Conservation (phyloP, 176 grass and related monocot species). For the Guadua angustifolia region DNA sequence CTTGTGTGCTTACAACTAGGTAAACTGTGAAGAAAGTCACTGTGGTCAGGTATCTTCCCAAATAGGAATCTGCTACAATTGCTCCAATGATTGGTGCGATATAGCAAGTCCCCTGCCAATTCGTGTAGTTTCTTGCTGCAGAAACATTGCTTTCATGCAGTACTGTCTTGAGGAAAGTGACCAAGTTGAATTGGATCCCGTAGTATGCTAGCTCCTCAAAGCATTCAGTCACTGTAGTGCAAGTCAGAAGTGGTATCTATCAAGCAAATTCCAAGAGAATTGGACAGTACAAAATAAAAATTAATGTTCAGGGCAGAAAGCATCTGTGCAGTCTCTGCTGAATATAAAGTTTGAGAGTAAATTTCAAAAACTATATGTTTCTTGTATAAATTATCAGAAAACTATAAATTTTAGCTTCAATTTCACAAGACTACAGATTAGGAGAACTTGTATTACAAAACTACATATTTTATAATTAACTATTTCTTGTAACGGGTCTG, state of each 20-base stretch:
- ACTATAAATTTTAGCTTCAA: too few species aligned
- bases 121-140: conserved; percentile 64
- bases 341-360: background rate
- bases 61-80: conserved; percentile 71
- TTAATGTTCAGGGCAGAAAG: background rate
- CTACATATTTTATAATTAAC: too few species aligned
- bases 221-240: conserved; percentile 73
- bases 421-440: too few species aligned
- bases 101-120: conserved; percentile 77
- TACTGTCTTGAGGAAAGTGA: conserved; percentile 66
- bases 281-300: background rate
- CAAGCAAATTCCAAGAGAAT: conserved; percentile 24
- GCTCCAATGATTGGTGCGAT: conserved; percentile 74
- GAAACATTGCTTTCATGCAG: conserved; percentile 64
- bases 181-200: conserved; percentile 73
- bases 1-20: conserved; percentile 58
- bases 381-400: too few species aligned
- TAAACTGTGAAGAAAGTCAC: conserved; percentile 60
- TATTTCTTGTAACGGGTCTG: too few species aligned
- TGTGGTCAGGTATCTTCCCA: conserved; percentile 71
- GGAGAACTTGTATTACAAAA: too few species aligned
- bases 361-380: too few species aligned
- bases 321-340: background rate
- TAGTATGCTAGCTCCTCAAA: conserved; percentile 65
- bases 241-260: background rate